Evolutionary conservation across 2,329 filamentous ascomycete genomes (phyloP).

Genomic region (Pseudogymnoascus sp.): DNA sequence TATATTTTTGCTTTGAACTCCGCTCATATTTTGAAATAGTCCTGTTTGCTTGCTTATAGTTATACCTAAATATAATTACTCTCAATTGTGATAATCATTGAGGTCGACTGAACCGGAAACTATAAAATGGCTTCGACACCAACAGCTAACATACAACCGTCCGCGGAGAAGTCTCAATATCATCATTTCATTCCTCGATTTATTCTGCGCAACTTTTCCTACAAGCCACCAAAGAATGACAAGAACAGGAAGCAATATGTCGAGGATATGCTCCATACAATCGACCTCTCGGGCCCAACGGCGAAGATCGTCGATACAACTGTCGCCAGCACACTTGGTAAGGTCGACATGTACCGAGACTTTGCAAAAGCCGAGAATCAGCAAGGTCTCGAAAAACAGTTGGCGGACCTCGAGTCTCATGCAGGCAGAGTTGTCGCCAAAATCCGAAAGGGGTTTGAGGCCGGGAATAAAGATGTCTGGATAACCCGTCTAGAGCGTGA

Average conservation of each 20-base stretch:
- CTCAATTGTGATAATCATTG: not conserved
- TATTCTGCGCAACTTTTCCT: conserved; percentile 28
- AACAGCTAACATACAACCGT: not conserved
- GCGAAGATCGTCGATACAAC: conserved; percentile 14
- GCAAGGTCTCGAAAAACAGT: conserved; percentile 23
- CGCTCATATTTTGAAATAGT: not conserved
- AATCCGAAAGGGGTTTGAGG: conserved; percentile 18
- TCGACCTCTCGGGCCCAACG: conserved; percentile 17
- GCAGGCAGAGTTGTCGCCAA: conserved; percentile 19
- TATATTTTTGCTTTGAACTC: not conserved
- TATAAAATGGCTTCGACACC: not conserved
- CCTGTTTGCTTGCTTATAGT: not conserved
- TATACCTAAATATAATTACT: not conserved
- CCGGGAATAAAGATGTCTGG: conserved; percentile 20
- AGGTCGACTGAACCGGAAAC: not conserved
- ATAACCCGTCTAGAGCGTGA: conserved; percentile 29
- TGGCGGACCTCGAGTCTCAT: conserved; percentile 23
- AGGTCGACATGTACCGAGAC: conserved; percentile 28
- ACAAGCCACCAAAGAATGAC: conserved; percentile 9
- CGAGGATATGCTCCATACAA: conserved; percentile 18
- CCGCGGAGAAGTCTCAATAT: conserved; percentile 19
- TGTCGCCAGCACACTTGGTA: conserved; percentile 23
- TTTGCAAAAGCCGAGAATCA: conserved; percentile 18
- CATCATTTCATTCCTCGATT: conserved; percentile 31
- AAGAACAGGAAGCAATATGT: conserved; percentile 11